Base-by-base conservation (phyloP, 2,329 filamentous ascomycete species). In the Aspergillus pseudonomiae region DNA sequence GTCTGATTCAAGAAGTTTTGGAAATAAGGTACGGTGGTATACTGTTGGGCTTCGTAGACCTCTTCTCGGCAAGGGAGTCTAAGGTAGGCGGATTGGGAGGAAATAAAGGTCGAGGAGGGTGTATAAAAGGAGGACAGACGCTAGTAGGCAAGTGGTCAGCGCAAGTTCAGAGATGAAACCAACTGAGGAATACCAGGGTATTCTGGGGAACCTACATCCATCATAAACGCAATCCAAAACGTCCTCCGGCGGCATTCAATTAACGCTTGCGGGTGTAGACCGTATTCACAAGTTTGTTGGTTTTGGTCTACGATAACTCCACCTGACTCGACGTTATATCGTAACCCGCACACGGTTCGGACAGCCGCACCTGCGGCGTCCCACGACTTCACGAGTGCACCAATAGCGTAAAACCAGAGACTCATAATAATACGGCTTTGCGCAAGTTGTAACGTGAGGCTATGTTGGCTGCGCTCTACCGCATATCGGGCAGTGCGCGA, bases 171-270 rank as follows among this genome's bases (percentile, higher is more conserved):
- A n/a, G 11, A 4, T 48, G 26, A 6, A 32, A 50, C 68, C 71
- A 67, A 70, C 46, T 4, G 4, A n/a, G n/a, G 56, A 28, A 46
- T 30, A 36, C 26, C 28, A 32, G 12, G 28, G 6, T 28, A 28
- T n/a, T 34, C 19, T 28, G 48, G 30, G 21, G 32, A 30, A 58
- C 82, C 80, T 76, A 85, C 83, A 77, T 93, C 91, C 74, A 91
- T 84, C 68, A 92, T 79, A 68, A 89, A 91, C 58, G 87, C 84
- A 32, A 88, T 86, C 90, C 90, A 93, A 71, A 92, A 89, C 0
- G 89, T 92, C 61, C 91, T 83, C 66, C 90, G 84, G 64, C 87
- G 84, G 69, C 88, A 89, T 76, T 93, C 91, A 28, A 85, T 83
- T 68, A 89, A 85, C 34, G 85, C 86, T 57, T 77, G 76, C 62